Base-by-base conservation (phyloP, 306 rosid species). In the Oemleria cerasiformis region DNA sequence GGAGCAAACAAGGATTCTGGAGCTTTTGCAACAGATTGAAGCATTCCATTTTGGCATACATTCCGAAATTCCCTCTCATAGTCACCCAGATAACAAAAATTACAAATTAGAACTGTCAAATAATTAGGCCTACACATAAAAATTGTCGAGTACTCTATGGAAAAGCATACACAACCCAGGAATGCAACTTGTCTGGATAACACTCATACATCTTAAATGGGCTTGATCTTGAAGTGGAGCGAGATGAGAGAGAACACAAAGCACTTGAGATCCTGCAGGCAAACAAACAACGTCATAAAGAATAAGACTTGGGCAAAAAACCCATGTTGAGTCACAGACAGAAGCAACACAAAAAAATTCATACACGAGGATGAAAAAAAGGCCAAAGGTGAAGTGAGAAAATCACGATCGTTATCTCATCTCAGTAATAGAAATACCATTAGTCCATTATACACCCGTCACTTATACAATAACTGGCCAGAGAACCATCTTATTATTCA, bases 151-250 rank as follows among this genome's bases (percentile, higher is more conserved):
- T 30, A 53, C 56, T 44, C 61, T 73, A 74, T 68, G 61, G 71
- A 71, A 63, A 45, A 13, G 61, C 74, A 74, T 70, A 68, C 77
- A 74, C 66, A 72, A 39, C 45, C 44, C 60, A 15, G 16, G 42
- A 21, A 38, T 43, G 56, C 36, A 75, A 48, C 57, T 78, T 60
- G 49, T 63, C 68, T 21, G 60, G 71, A 50, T n/a, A 40, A 56
- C 59, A 79, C 16, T 5, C 65, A 39, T 48, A 73, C 67, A 40
- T 51, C 78, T 80, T 82, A 92, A 64, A 92, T 92, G 45, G 96
- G 98, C 85, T 90, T 92, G 87, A 92, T 92, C 96, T 92, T 92
- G 87, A 88, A 92, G 86, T 92, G 98, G 49, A 92, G 96, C 10
- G 98, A 92, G 80, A 92, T 88, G 19, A 92, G 92, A 76, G 96